These are phyloP conservation scores for Podaxis sp. DNA, from an alignment of 768 basidiomycete species.

Conservation along the genomic window DNA sequence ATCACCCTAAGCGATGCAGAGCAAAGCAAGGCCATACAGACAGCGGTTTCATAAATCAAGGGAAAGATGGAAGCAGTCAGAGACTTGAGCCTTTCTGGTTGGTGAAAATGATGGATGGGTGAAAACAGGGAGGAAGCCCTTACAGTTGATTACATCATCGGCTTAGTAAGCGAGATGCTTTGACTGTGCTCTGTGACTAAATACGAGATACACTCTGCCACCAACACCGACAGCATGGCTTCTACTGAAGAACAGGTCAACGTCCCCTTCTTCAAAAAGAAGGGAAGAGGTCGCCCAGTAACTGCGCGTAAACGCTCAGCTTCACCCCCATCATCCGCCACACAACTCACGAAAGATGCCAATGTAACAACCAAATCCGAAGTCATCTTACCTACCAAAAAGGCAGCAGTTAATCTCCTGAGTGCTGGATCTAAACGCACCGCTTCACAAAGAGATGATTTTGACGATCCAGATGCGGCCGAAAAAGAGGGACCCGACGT, in stretches of 20 bases:
- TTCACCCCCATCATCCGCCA: slow-evolving; percentile 43
- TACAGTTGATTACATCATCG: background rate
- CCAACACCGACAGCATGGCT: slow-evolving; percentile 31
- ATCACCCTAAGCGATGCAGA: background rate
- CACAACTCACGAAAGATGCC: slow-evolving; percentile 17
- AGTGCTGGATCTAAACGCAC: slow-evolving; percentile 47
- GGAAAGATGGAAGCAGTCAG: background rate
- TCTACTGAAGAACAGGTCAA: slow-evolving; percentile 32
- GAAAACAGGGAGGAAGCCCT: background rate
- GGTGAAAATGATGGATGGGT: background rate
- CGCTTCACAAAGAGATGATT: slow-evolving; percentile 60
- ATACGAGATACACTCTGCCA: background rate
- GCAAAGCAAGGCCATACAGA: background rate
- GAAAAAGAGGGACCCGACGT: slow-evolving; percentile 64
- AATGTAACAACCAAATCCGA: slow-evolving; percentile 49
- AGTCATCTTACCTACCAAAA: slow-evolving; percentile 77
- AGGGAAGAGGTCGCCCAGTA: slow-evolving; percentile 70
- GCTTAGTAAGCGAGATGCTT: background rate
- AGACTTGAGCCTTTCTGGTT: background rate
- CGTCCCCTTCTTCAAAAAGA: slow-evolving; percentile 85
- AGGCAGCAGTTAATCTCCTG: slow-evolving; percentile 62
- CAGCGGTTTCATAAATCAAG: background rate
- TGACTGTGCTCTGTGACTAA: background rate
- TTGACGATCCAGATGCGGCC: slow-evolving; percentile 42
- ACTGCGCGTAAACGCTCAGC: slow-evolving; percentile 72